phyloP scores from a whole-genome alignment of 495 filamentous ascomycete genomes.

The Oleoguttula mirabilis region DNA sequence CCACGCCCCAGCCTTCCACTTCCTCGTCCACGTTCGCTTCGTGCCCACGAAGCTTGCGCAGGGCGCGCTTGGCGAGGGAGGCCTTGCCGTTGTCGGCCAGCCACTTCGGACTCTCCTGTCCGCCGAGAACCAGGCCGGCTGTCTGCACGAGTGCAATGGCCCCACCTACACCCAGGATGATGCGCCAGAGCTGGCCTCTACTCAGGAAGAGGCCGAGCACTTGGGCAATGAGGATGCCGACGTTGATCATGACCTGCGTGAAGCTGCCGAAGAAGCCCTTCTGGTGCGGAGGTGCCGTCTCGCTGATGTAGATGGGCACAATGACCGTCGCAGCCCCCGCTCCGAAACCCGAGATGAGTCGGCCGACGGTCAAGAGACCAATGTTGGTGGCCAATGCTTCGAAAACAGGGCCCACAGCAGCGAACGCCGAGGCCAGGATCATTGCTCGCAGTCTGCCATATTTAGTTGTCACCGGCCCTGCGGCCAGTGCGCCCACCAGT shows the following conservation, averaged over 20 bases:
- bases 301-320: slow-evolving; percentile 92
- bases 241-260: slow-evolving; percentile 86
- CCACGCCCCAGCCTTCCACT: slow-evolving; percentile 41
- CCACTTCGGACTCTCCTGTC: slow-evolving; percentile 81
- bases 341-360: slow-evolving; percentile 69
- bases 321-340: slow-evolving; percentile 81
- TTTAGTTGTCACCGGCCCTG: slow-evolving; percentile 58
- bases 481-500: slow-evolving; percentile 64
- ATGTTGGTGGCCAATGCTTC: slow-evolving; percentile 63
- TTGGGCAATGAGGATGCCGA: slow-evolving; percentile 82
- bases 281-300: slow-evolving; percentile 65
- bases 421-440: slow-evolving; percentile 60
- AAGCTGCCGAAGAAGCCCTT: slow-evolving; percentile 81
- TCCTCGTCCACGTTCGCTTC: slow-evolving; percentile 62
- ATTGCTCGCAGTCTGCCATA: slow-evolving; percentile 65
- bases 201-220: slow-evolving; percentile 77
- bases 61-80: slow-evolving; percentile 46
- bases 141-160: slow-evolving; percentile 53
- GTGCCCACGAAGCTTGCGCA: slow-evolving; percentile 64
- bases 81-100: slow-evolving; percentile 56
- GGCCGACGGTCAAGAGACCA: slow-evolving; percentile 52
- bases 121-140: slow-evolving; percentile 48
- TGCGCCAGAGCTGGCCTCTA: slow-evolving; percentile 62
- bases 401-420: slow-evolving; percentile 59
- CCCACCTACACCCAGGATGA: slow-evolving; percentile 66